Percentiles rank a stretch among this genome's conserved stretches.
Evolutionary conservation across 1,139 yeast species (phyloP).

Genomic region (Debaryomycetaceae sp.): DNA sequence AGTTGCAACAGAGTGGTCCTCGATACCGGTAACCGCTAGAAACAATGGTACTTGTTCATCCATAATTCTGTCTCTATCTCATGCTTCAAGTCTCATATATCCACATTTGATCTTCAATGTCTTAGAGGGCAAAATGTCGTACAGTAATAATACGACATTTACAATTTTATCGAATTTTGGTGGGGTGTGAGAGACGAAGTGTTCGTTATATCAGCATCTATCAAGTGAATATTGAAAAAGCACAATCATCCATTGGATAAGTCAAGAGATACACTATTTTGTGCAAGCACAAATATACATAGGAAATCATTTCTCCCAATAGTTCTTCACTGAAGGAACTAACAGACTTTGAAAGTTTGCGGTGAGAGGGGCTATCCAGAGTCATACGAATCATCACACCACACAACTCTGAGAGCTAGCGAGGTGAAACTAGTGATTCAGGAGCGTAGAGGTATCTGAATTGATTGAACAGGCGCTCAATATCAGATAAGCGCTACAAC

Average conservation of each 20-base stretch:
- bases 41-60: conserved; percentile 66
- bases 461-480: background rate
- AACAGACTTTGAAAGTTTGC: background rate
- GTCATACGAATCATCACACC: background rate
- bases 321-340: background rate
- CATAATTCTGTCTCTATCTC: conserved; percentile 17
- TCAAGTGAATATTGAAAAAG: background rate
- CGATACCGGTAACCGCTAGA: conserved; percentile 78
- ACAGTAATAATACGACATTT: background rate
- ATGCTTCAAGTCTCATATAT: too few relatives aligned
- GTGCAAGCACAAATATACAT: background rate
- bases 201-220: background rate
- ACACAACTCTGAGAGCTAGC: background rate
- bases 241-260: background rate
- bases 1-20: conserved; percentile 66
- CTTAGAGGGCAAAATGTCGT: background rate
- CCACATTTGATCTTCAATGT: background rate
- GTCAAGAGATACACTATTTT: background rate
- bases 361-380: background rate
- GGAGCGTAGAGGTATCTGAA: background rate
- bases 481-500: background rate
- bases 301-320: background rate
- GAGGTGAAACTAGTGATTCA: background rate
- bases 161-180: background rate
- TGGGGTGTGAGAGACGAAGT: background rate